Conservation (phyloP, 805 yeast species). For the Yamadazyma paraphyllophila region DNA sequence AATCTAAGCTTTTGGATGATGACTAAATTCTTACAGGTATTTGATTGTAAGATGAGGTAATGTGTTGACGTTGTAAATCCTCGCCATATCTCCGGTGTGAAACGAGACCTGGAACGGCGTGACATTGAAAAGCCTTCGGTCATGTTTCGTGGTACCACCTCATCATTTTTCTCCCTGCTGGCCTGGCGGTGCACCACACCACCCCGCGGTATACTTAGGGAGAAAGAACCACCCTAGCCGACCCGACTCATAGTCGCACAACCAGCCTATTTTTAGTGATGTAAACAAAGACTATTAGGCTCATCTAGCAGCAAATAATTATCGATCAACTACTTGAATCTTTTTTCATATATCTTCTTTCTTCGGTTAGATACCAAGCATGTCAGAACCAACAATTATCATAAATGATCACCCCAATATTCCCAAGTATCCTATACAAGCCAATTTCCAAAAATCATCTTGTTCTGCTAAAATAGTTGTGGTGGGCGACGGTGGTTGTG, state of each 20-base stretch:
- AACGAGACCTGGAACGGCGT: no score
- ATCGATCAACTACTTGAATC: neutral
- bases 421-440: constrained; percentile 33
- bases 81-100: no score
- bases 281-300: constrained; percentile 1
- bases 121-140: no score
- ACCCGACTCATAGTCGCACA: neutral
- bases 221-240: neutral
- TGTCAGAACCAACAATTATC: constrained; percentile 17
- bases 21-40: no score
- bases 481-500: constrained; percentile 90
- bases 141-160: no score
- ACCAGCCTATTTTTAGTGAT: constrained; percentile 3
- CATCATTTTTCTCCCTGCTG: no score
- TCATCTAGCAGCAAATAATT: neutral
- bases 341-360: neutral
- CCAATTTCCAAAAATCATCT: constrained; percentile 20
- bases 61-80: no score
- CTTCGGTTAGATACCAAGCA: neutral
- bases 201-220: neutral
- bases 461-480: constrained; percentile 60
- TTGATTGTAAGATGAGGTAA: no score
- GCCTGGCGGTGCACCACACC: neutral
- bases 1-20: no score
- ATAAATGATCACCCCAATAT: constrained; percentile 37